Percentiles rank a stretch among this genome's conserved stretches.
Conservation (phyloP, 768 basidiomycete genomes). For the Artomyces pyxidatus region DNA sequence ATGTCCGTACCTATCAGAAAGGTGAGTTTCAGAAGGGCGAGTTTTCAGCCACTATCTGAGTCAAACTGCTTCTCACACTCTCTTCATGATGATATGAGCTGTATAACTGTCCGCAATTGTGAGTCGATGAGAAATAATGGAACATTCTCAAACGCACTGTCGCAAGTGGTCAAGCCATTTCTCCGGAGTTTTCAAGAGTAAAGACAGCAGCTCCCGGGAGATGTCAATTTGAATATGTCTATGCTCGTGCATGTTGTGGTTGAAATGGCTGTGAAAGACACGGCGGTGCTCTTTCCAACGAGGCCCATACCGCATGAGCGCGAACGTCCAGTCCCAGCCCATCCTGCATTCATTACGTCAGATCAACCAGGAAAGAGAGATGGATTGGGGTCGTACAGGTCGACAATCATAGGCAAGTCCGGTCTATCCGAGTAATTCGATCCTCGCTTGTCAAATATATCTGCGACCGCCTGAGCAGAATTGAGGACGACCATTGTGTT, state of each 20-base stretch:
- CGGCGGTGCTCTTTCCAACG: conserved; percentile 19
- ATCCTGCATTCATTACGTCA: conserved; percentile 10
- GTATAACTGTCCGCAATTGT: conserved; percentile 1
- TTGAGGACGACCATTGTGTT: conserved; percentile 16
- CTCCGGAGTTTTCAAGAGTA: conserved; percentile 13
- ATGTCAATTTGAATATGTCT: conserved; percentile 12
- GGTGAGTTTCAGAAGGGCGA: background rate
- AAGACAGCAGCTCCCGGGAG: conserved; percentile 9
- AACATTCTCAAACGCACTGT: conserved; percentile 8
- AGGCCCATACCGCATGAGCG: conserved; percentile 17
- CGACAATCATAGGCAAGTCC: conserved; percentile 15
- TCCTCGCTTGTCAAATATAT: conserved; percentile 19
- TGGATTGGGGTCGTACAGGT: conserved; percentile 9
- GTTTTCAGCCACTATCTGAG: too few species aligned
- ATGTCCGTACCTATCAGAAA: conserved; percentile 9
- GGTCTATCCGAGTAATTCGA: conserved; percentile 20
- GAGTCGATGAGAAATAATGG: background rate
- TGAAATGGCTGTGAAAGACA: conserved; percentile 16
- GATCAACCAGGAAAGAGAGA: background rate
- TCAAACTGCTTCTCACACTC: conserved; percentile 4
- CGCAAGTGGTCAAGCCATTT: conserved; percentile 10
- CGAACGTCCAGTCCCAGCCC: conserved; percentile 18
- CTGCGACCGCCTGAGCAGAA: conserved; percentile 15
- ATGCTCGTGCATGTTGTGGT: conserved; percentile 7
- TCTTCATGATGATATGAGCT: conserved; percentile 8